Evolutionary conservation across 176 grass and related monocot genomes (phyloP).

Genomic region (Musa schizocarpa): DNA sequence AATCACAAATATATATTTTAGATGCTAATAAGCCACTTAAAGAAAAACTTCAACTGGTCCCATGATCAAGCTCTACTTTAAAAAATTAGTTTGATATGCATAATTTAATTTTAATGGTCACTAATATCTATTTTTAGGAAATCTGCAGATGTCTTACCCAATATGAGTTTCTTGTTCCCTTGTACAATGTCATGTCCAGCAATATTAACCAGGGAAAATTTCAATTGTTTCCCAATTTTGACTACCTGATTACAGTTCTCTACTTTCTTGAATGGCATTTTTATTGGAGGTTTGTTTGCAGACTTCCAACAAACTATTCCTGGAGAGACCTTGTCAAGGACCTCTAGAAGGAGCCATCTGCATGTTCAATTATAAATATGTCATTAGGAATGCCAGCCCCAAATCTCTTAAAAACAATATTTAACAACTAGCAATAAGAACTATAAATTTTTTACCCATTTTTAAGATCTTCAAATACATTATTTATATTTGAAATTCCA

Average conservation of each 20-base stretch:
- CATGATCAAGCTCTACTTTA: neutral
- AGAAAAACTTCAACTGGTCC: neutral
- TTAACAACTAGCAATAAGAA: neutral
- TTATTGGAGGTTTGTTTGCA: constrained; percentile 83
- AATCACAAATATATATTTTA: neutral
- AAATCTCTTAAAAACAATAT: neutral
- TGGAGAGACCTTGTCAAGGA: constrained; percentile 72
- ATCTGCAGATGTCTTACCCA: constrained; percentile 37
- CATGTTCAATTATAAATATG: constrained; percentile 15
- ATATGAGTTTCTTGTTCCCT: constrained; percentile 95
- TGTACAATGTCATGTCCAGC: constrained; percentile 94
- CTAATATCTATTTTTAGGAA: neutral
- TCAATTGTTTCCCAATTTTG: constrained; percentile 89
- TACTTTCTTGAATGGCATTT: constrained; percentile 86
- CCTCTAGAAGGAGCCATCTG: constrained; percentile 93
- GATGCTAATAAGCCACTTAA: neutral
- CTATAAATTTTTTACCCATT: constrained; percentile 55
- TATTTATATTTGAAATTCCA: constrained; percentile 92
- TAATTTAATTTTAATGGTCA: neutral
- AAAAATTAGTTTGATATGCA: neutral
- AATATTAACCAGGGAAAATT: constrained; percentile 97
- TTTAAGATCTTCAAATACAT: constrained; percentile 98
- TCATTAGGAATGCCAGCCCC: constrained; percentile 9
- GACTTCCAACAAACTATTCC: constrained; percentile 86
- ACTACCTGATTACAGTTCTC: constrained; percentile 99